phyloP scores from a whole-genome alignment of 176 grass and related monocot genomes.

The Oryza longistaminata region DNA sequence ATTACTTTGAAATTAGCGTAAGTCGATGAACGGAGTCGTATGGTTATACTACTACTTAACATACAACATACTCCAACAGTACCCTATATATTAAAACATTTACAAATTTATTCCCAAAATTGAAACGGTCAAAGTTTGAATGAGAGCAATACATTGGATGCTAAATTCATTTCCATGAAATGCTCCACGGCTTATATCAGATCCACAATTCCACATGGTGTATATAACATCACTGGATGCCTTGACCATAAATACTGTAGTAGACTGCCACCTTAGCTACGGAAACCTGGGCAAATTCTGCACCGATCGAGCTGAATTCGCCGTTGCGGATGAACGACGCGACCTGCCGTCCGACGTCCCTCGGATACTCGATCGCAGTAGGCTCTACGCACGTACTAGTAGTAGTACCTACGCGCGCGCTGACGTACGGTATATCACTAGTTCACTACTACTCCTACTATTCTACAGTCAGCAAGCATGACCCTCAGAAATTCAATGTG shows the following conservation, averaged over 20 bases:
- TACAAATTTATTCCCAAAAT: background rate
- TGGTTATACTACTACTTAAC: background rate
- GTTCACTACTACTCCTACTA: background rate
- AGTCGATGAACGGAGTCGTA: background rate
- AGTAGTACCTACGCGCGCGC: background rate
- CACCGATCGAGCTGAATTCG: background rate
- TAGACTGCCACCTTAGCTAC: background rate
- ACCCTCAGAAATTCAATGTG: background rate
- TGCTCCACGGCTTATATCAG: background rate
- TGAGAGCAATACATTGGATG: background rate
- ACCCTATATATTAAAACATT: background rate
- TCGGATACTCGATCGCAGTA: constrained; percentile 36
- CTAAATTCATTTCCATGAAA: background rate
- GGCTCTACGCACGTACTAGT: background rate
- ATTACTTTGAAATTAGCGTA: background rate
- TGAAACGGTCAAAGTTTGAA: background rate
- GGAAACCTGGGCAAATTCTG: background rate
- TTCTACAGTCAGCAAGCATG: constrained; percentile 3
- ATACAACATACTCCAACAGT: background rate
- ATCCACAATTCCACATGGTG: background rate
- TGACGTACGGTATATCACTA: background rate
- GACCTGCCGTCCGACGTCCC: constrained; percentile 36
- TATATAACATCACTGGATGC: background rate
- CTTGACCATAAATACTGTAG: background rate
- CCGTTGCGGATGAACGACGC: constrained; percentile 8